These are phyloP conservation scores for Yamadazyma dendronema DNA, from an alignment of 1,139 yeast species.

Conservation along the genomic window DNA sequence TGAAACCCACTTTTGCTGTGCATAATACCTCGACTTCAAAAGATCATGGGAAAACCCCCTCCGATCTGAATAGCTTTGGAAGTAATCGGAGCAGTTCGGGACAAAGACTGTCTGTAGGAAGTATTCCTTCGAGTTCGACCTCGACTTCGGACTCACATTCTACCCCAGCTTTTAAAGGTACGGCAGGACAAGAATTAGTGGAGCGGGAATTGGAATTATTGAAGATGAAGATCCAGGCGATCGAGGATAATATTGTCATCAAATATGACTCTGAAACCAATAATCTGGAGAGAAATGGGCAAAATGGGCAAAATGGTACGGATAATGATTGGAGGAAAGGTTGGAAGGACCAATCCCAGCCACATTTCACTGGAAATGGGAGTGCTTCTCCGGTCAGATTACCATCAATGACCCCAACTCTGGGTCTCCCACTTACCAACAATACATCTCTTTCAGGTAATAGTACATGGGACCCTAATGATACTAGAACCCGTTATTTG, in stretches of 20 bases:
- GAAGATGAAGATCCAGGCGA: constrained; percentile 37
- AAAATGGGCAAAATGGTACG: too few relatives aligned
- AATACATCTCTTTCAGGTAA: too few relatives aligned
- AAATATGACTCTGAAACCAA: background rate
- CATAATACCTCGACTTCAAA: background rate
- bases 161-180: background rate
- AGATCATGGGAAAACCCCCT: background rate
- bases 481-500: constrained; percentile 1
- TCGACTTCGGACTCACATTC: background rate
- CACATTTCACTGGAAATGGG: background rate
- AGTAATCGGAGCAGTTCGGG: background rate
- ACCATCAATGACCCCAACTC: background rate
- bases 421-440: too few relatives aligned
- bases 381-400: background rate
- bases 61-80: constrained; percentile 2
- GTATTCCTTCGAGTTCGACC: background rate
- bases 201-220: constrained; percentile 25
- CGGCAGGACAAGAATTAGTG: background rate
- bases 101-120: background rate
- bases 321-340: background rate
- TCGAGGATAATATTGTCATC: constrained; percentile 4
- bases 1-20: constrained; percentile 17
- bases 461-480: background rate
- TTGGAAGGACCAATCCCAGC: too few relatives aligned
- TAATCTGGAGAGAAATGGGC: too few relatives aligned